Percentiles rank a stretch among this genome's conserved stretches.
Evolutionary conservation across 1,139 yeast genomes (phyloP).

Genomic region (Pichia sp.): DNA sequence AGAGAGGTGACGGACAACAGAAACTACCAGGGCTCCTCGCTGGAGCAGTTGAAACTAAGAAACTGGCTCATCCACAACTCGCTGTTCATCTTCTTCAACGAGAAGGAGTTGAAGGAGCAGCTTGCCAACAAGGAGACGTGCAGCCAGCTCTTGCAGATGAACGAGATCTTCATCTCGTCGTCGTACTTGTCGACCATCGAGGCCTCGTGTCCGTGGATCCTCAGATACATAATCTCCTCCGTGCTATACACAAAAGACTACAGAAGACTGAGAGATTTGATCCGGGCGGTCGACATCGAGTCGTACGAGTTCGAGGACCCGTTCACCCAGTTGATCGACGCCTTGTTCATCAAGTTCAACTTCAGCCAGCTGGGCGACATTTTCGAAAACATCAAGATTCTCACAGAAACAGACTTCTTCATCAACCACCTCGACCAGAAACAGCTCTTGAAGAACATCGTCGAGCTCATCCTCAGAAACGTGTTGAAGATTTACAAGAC

Average conservation of each 20-base stretch:
- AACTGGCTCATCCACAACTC: constrained; percentile 67
- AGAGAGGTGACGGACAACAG: constrained; percentile 55
- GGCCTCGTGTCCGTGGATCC: constrained; percentile 63
- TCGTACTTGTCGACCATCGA: constrained; percentile 60
- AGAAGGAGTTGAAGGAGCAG: constrained; percentile 24
- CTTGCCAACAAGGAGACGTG: constrained; percentile 32
- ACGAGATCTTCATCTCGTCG: constrained; percentile 52
- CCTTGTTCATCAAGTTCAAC: constrained; percentile 52
- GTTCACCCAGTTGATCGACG: constrained; percentile 49
- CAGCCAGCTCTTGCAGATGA: constrained; percentile 26
- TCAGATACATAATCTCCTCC: constrained; percentile 57
- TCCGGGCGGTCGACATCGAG: constrained; percentile 54
- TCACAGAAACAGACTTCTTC: constrained; percentile 53
- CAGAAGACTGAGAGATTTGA: constrained; percentile 52
- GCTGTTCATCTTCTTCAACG: constrained; percentile 53
- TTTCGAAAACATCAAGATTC: constrained; percentile 42
- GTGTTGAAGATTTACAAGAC: constrained; percentile 26
- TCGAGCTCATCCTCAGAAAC: constrained; percentile 23
- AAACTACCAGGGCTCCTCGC: constrained; percentile 44
- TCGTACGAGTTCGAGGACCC: constrained; percentile 60
- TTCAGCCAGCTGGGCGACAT: constrained; percentile 47
- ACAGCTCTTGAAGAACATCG: constrained; percentile 23
- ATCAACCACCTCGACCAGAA: constrained; percentile 34
- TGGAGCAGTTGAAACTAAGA: constrained; percentile 55
- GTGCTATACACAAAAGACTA: constrained; percentile 41